A percentile compares a stretch with the other conserved stretches of the same genome.
These are phyloP conservation scores for Nothophaeocryptopus gaeumannii DNA, from an alignment of 2,329 filamentous ascomycete genomes.

Conservation along the genomic window DNA sequence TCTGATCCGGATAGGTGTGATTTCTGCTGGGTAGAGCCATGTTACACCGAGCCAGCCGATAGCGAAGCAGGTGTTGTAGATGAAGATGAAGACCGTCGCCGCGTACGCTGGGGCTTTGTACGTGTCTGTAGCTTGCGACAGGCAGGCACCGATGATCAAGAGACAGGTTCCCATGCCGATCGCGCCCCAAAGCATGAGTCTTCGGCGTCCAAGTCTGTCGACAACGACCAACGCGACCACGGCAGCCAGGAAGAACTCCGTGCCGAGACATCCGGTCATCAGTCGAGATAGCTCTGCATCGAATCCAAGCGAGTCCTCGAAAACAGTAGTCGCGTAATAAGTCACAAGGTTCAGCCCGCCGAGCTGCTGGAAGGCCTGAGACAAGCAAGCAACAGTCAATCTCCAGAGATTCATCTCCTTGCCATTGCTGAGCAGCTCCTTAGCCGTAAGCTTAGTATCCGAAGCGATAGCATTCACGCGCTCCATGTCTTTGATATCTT, in stretches of 20 bases:
- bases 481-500: conserved; percentile 46
- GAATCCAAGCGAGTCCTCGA: conserved; percentile 49
- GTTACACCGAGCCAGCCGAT: conserved; percentile 33
- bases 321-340: conserved; percentile 50
- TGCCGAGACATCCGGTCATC: conserved; percentile 25
- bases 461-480: conserved; percentile 17
- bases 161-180: conserved; percentile 28
- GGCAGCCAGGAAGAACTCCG: conserved; percentile 27
- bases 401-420: conserved; percentile 46
- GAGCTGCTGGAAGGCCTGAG: conserved; percentile 46
- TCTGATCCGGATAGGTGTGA: conserved; percentile 49
- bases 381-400: conserved; percentile 41
- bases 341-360: conserved; percentile 23
- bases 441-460: conserved; percentile 12
- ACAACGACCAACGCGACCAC: conserved; percentile 59
- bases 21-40: conserved; percentile 34
- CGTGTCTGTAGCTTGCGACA: conserved; percentile 8
- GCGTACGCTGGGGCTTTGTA: conserved; percentile 25
- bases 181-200: conserved; percentile 34
- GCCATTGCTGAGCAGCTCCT: conserved; percentile 35
- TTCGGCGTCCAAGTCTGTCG: conserved; percentile 57
- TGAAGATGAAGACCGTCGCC: conserved; percentile 33
- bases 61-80: conserved; percentile 30
- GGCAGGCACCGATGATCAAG: conserved; percentile 22
- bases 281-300: conserved; percentile 20